These are phyloP conservation scores for Chernovozyma aurita DNA, from an alignment of 1,139 yeast genomes.

Conservation along the genomic window DNA sequence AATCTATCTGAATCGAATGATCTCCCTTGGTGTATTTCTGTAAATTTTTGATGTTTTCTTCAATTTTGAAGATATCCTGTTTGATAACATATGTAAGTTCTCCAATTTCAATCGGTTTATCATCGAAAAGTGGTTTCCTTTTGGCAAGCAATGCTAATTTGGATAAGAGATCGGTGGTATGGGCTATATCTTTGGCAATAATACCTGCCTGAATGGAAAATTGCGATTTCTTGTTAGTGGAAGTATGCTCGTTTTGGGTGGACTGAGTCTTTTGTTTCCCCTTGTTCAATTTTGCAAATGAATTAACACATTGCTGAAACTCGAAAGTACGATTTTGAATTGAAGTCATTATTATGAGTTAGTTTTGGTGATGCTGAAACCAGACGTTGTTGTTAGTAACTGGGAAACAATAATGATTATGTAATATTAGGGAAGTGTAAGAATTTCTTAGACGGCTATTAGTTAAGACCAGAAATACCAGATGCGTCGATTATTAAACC, in stretches of 20 bases:
- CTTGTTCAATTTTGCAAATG: slow-evolving; percentile 58
- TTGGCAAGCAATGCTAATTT: slow-evolving; percentile 82
- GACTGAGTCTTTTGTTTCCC: slow-evolving; percentile 16
- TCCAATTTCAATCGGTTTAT: slow-evolving; percentile 88
- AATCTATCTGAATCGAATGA: slow-evolving; percentile 41
- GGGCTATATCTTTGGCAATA: slow-evolving; percentile 85
- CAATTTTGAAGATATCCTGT: slow-evolving; percentile 86
- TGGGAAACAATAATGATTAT: too few species aligned
- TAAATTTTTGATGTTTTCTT: slow-evolving; percentile 66
- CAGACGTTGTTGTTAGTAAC: too few species aligned
- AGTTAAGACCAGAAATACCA: too few species aligned
- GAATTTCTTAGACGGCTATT: too few species aligned
- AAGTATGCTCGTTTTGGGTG: slow-evolving; percentile 7
- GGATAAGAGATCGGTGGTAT: slow-evolving; percentile 78
- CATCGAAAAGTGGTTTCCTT: slow-evolving; percentile 90
- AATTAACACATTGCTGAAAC: slow-evolving; percentile 78
- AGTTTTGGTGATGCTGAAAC: too few species aligned
- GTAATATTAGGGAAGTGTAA: too few species aligned
- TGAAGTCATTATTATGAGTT: slow-evolving; percentile 14
- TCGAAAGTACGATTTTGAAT: slow-evolving; percentile 80
- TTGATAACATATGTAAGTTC: slow-evolving; percentile 90
- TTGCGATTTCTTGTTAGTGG: slow-evolving; percentile 47
- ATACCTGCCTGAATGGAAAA: slow-evolving; percentile 77
- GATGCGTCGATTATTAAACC: too few species aligned
- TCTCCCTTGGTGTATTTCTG: slow-evolving; percentile 53